Conservation (phyloP, 495 filamentous ascomycete species). For the Penicillium bovifimosum region DNA sequence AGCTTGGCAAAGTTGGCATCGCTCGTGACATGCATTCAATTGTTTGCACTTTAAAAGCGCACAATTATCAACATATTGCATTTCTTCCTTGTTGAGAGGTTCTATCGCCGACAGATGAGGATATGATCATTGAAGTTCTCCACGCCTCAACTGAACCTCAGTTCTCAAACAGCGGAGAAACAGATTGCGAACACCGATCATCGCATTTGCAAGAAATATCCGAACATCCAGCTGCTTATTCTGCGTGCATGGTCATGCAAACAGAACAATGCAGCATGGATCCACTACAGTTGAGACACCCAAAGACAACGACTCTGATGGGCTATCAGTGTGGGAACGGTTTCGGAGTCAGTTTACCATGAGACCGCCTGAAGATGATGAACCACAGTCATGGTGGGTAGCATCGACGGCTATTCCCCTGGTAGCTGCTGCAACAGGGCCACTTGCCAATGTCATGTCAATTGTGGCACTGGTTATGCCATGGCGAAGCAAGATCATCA, state of each 20-base stretch:
- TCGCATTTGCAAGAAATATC: not conserved
- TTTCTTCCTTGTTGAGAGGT: too few species aligned
- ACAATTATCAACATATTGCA: not conserved
- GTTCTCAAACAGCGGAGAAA: not conserved
- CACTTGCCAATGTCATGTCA: constrained; percentile 71
- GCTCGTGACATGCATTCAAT: too few species aligned
- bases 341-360: constrained; percentile 27
- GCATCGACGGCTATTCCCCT: constrained; percentile 73
- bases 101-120: not conserved
- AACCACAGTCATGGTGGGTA: constrained; percentile 65
- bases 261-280: constrained; percentile 20
- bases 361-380: constrained; percentile 46
- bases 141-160: not conserved
- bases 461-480: constrained; percentile 64
- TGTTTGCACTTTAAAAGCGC: not conserved
- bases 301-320: not conserved
- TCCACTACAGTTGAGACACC: constrained; percentile 2
- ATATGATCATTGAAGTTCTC: not conserved
- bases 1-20: too few species aligned
- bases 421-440: constrained; percentile 64
- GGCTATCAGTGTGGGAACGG: constrained; percentile 15
- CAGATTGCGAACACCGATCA: not conserved
- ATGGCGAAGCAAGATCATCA: constrained; percentile 51
- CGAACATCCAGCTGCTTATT: not conserved
- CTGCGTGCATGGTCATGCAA: constrained; percentile 1